phyloP scores from a whole-genome alignment of 352 stramenopile genomes.

The Globisporangium abappressorium region DNA sequence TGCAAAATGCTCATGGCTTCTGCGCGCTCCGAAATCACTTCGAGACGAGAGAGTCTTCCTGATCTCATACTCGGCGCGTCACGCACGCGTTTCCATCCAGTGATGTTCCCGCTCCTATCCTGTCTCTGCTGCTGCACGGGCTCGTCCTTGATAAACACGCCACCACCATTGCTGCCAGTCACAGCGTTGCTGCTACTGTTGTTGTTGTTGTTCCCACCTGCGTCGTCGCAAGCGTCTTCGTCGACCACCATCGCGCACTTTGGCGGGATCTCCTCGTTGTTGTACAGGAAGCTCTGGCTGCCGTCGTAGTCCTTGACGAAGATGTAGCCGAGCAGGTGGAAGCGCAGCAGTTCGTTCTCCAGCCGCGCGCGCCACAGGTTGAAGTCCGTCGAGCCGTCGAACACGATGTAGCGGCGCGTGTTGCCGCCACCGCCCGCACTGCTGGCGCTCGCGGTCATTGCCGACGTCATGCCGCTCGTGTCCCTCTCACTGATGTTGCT shows the following conservation, averaged over 20 bases:
- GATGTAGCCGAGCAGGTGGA: conserved; percentile 48
- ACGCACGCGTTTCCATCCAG: conserved; percentile 9
- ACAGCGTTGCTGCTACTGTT: neutral
- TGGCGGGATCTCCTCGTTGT: conserved; percentile 39
- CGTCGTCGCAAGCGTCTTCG: conserved; percentile 8
- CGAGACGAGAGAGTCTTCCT: conserved; percentile 31
- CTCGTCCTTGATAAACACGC: conserved; percentile 16
- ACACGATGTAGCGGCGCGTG: conserved; percentile 24
- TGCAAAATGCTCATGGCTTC: conserved; percentile 51
- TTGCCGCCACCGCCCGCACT: conserved; percentile 7
- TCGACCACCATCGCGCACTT: conserved; percentile 23
- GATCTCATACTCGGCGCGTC: neutral
- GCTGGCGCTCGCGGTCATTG: conserved; percentile 17
- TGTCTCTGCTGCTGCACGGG: neutral
- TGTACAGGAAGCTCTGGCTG: conserved; percentile 41
- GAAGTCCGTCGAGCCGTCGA: conserved; percentile 46
- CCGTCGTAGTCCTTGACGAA: conserved; percentile 42
- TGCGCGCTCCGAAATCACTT: conserved; percentile 37
- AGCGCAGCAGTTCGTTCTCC: conserved; percentile 52
- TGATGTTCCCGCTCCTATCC: neutral
- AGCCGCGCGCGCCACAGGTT: conserved; percentile 39
- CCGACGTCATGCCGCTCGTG: neutral
- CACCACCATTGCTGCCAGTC: neutral
- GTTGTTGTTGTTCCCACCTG: neutral
- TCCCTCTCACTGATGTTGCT: neutral